phyloP scores from a whole-genome alignment of 768 basidiomycete species.

The Russula lepida region DNA sequence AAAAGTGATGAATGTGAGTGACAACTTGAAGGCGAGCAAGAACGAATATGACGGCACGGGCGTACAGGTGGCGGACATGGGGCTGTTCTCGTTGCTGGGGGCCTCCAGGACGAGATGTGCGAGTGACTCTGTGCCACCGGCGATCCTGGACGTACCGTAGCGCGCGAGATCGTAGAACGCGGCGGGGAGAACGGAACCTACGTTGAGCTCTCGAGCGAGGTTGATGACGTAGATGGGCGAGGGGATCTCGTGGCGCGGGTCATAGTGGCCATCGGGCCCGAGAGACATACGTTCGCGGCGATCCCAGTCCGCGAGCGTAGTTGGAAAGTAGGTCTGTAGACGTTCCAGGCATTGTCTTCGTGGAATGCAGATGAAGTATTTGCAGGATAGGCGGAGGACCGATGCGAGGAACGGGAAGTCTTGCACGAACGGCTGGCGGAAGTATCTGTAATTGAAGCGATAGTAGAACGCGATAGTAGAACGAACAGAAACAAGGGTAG shows the following conservation, averaged over 20 bases:
- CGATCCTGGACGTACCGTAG: constrained; percentile 63
- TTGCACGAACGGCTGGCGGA: constrained; percentile 39
- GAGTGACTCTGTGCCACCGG: constrained; percentile 39
- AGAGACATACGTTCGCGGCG: constrained; percentile 49
- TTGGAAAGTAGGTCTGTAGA: constrained; percentile 58
- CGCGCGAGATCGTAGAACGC: constrained; percentile 70
- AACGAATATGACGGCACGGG: constrained; percentile 1
- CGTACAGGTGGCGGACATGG: not conserved
- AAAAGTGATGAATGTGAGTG: not conserved
- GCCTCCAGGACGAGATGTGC: constrained; percentile 18
- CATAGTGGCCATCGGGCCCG: constrained; percentile 43
- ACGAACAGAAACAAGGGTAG: too few species aligned
- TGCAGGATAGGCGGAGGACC: constrained; percentile 63
- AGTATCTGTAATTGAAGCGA: constrained; percentile 41
- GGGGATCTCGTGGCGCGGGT: constrained; percentile 48
- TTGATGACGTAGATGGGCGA: constrained; percentile 67
- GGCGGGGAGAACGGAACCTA: constrained; percentile 51
- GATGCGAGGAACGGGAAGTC: constrained; percentile 55
- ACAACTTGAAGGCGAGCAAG: not conserved
- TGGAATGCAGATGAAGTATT: constrained; percentile 67
- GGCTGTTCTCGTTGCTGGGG: not conserved
- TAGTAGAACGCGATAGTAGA: too few species aligned
- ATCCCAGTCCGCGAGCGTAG: constrained; percentile 63
- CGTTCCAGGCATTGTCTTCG: constrained; percentile 51
- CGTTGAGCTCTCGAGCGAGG: constrained; percentile 55